phyloP scores from a whole-genome alignment of 306 rosid species.

The cucumber (Cucumis sativus) region DNA sequence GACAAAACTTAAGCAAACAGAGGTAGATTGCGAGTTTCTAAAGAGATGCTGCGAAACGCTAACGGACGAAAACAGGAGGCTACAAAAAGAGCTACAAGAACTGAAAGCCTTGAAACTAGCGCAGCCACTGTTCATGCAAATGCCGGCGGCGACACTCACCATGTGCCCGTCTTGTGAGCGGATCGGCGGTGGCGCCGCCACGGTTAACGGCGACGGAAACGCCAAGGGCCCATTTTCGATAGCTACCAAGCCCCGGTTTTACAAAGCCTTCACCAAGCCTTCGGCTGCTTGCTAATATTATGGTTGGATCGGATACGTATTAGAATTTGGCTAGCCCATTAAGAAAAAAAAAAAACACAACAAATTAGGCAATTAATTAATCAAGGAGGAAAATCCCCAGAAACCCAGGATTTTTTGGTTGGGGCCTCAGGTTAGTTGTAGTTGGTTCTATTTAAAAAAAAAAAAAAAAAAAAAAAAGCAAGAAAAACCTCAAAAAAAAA shows the following conservation, averaged over 20 bases:
- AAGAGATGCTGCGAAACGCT: conserved; percentile 59
- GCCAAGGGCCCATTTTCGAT: conserved; percentile 31
- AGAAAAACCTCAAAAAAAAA: background rate
- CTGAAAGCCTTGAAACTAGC: conserved; percentile 41
- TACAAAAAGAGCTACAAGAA: conserved; percentile 53
- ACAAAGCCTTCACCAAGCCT: conserved; percentile 38
- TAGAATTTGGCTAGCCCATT: background rate
- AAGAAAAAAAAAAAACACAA: background rate
- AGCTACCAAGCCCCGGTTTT: conserved; percentile 36
- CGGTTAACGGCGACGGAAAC: background rate
- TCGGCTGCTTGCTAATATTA: conserved; percentile 45
- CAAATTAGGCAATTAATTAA: background rate
- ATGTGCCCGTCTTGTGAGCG: conserved; percentile 62
- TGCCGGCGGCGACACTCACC: conserved; percentile 59
- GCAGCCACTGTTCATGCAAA: conserved; percentile 47
- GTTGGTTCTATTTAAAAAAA: background rate
- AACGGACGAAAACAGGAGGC: conserved; percentile 44
- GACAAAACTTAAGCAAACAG: conserved; percentile 70
- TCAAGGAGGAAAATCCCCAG: conserved; percentile 1
- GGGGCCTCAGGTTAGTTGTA: background rate
- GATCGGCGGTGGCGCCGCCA: conserved; percentile 21
- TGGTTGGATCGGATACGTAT: background rate
- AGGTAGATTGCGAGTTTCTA: conserved; percentile 53
- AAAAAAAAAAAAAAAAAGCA: too few relatives aligned
- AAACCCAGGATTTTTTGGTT: conserved; percentile 9